Evolutionary conservation across 2,329 filamentous ascomycete species (phyloP), one percentile per base, ranked within the genome.

Genomic region (Aplosporella prunicola): DNA sequence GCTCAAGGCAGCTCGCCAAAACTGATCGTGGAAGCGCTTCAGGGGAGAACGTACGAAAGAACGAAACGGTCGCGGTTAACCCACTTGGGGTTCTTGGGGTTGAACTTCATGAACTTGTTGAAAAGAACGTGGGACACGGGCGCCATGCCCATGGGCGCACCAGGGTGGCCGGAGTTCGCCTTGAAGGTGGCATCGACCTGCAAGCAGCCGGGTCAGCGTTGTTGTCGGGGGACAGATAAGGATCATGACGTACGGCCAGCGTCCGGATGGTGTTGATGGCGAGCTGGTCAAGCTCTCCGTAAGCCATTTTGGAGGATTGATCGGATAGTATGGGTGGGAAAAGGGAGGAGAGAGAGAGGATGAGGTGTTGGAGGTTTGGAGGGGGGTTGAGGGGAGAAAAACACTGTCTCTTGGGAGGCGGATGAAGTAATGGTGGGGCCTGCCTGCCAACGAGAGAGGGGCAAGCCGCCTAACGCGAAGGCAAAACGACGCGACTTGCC

Each of bases 91-190:
- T 94, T 95, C 81, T 95, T 93, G 57, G 91, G 91, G 81, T 96
- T 98, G 78, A 95, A 98, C 64, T 71, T 93, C 86, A 98, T 86
- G 76, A 95, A 93, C 68, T 91, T 93, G 78, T 94, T 93, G 73
- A 85, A 98, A 49, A 98, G 78, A 57, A 96, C 86, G 75, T 96
- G 91, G 65, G 91, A 81, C 58, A 88, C 79, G 46, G 91, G 89
- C 58, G 91, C 91, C 85, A 96, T 75, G 61, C 77, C 80, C 91
- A 98, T 98, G 57, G 91, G 91, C 64, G 91, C 91, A 75, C 91
- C 91, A 58, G 91, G 91, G 72, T 98, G 91, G 62, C 91, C 91
- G 49, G 89, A 95, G 78, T 96, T 96, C 64, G 89, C 86, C 64
- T 82, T 74, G 67, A 80, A 80, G 59, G 88, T 95, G 64, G 89